These are phyloP conservation scores for Tricholoma matsutake DNA, from an alignment of 768 basidiomycete species.

Conservation along the genomic window DNA sequence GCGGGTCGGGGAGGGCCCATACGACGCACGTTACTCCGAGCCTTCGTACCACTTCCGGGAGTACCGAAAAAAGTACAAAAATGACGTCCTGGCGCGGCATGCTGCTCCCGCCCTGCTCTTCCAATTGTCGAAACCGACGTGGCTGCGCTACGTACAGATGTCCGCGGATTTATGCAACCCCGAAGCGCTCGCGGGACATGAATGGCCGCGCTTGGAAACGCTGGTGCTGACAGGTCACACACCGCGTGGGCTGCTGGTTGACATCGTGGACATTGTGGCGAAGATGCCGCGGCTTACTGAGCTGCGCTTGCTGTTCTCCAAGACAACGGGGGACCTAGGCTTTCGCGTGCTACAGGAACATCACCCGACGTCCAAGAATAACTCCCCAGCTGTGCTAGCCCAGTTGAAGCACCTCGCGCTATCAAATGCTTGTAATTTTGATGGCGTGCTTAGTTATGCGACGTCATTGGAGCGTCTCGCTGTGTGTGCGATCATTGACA, in stretches of 20 bases:
- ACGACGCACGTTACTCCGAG: slow-evolving; percentile 33
- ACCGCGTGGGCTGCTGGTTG: slow-evolving; percentile 24
- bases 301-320: slow-evolving; percentile 33
- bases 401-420: slow-evolving; percentile 34
- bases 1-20: slow-evolving; percentile 40
- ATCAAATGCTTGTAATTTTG: slow-evolving; percentile 35
- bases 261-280: slow-evolving; percentile 30
- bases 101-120: slow-evolving; percentile 30
- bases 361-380: slow-evolving; percentile 17
- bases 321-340: slow-evolving; percentile 22
- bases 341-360: slow-evolving; percentile 25
- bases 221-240: slow-evolving; percentile 39
- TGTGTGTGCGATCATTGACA: slow-evolving; percentile 34
- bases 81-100: slow-evolving; percentile 30
- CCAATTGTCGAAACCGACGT: slow-evolving; percentile 27
- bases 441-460: slow-evolving; percentile 28
- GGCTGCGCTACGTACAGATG: slow-evolving; percentile 34
- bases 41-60: slow-evolving; percentile 34
- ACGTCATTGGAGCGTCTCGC: slow-evolving; percentile 31
- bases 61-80: slow-evolving; percentile 37
- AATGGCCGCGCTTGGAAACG: slow-evolving; percentile 36
- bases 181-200: slow-evolving; percentile 26
- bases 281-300: slow-evolving; percentile 35
- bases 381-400: slow-evolving; percentile 21
- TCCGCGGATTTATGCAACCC: slow-evolving; percentile 35